Base-by-base conservation (phyloP, 495 filamentous ascomycete species). In the Penicillium mononematosum region DNA sequence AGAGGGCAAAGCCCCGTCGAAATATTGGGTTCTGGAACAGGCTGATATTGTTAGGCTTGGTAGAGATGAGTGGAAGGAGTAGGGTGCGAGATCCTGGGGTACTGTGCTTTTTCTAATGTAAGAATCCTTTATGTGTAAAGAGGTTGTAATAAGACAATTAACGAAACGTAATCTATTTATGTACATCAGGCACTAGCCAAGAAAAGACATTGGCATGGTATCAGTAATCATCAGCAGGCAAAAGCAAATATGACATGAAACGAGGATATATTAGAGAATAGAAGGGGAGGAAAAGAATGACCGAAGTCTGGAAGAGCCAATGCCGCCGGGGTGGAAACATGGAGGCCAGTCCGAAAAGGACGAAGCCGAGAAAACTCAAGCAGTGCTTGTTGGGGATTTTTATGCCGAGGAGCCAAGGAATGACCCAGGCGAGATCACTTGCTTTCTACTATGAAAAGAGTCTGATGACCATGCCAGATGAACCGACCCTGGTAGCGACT, bases 1-100 rank as follows among this genome's bases (percentile, higher is more conserved):
- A 17, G 65, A 73, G 27, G 72, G 72, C 1, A 75, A 71, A 47
- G 72, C 72, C 7, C 72, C 70, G 11, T 68, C 68, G 1, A 66
- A 62, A 20, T 70, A 66, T 44, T 75, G 72, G 72, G 58, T 68
- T 31, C 19, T 75, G 4, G 72, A 75, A 45, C 58, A 64, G 55
- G 58, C 62, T 53, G 72, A 74, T 61, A 68, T 75, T 50, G 54
- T 75, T 44, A 68, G 55, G 52, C 58, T 66, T 32, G 72, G 72
- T 6, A 60, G 70, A 56, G 68, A 71, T 45, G 62, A 72, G 58
- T 74, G 72, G 72, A 70, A 64, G 38, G 63, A 68, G 31, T 14
- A 29, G 5, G 31, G 25, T 31, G 20, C 43, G 4, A 36, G 34
- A 6, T n/a, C 29, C 3, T 46, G 24, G 10, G 12, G 5, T 25